phyloP scores from a whole-genome alignment of 2,329 filamentous ascomycete species.

The Rhynchosporium agropyri region DNA sequence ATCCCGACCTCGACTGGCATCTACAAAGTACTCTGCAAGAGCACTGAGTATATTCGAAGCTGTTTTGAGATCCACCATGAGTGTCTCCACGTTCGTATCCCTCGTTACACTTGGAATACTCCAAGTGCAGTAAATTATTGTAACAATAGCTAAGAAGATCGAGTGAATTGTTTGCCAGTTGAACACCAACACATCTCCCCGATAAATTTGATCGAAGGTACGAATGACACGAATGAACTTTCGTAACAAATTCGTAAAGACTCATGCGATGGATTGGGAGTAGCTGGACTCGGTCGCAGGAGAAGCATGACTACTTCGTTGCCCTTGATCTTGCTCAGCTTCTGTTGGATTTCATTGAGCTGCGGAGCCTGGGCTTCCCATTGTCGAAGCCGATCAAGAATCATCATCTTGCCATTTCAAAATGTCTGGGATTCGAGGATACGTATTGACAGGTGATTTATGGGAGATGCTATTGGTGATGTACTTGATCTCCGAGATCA shows the following conservation, averaged over 20 bases:
- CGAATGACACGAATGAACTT: constrained; percentile 48
- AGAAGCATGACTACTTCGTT: constrained; percentile 54
- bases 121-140: constrained; percentile 55
- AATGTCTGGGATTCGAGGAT: constrained; percentile 50
- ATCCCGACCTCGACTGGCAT: constrained; percentile 21
- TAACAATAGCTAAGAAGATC: constrained; percentile 51
- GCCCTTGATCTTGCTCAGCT: constrained; percentile 54
- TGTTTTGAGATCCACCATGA: constrained; percentile 20
- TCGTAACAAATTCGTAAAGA: constrained; percentile 48
- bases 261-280: constrained; percentile 50
- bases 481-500: constrained; percentile 58
- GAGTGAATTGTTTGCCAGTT: constrained; percentile 54
- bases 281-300: constrained; percentile 54
- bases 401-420: constrained; percentile 50
- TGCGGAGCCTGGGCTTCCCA: constrained; percentile 47
- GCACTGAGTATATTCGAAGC: constrained; percentile 16
- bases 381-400: constrained; percentile 46
- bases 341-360: constrained; percentile 22
- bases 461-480: constrained; percentile 56
- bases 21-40: constrained; percentile 21
- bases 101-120: constrained; percentile 43
- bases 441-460: constrained; percentile 51
- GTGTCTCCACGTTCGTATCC: constrained; percentile 16
- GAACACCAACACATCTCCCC: constrained; percentile 49
- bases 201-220: constrained; percentile 49